phyloP scores from a whole-genome alignment of 2,329 filamentous ascomycete species.

The Onygenales sp. region DNA sequence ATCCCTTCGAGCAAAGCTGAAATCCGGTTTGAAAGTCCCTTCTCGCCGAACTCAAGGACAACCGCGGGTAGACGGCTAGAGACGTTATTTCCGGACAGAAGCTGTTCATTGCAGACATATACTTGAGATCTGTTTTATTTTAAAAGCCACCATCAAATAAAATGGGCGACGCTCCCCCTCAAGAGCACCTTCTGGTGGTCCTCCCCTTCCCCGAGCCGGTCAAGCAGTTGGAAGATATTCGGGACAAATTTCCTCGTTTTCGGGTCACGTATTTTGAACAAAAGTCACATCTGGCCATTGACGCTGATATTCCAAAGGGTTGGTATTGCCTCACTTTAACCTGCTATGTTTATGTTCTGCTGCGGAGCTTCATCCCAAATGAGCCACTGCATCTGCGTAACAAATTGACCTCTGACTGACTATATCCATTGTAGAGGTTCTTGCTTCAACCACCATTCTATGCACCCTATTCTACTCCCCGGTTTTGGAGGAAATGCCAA shows the following conservation, averaged over 20 bases:
- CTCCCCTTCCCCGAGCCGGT: conserved; percentile 35
- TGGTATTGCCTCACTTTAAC: not conserved
- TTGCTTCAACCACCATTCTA: conserved; percentile 37
- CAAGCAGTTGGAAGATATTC: conserved; percentile 27
- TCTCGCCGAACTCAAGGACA: too few species aligned
- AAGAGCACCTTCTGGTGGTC: conserved; percentile 35
- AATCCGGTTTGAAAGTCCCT: too few species aligned
- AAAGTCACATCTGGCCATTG: conserved; percentile 8
- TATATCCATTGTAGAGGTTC: conserved; percentile 21
- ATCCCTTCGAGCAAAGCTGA: too few species aligned
- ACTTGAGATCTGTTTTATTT: too few species aligned
- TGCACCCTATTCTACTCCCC: conserved; percentile 38
- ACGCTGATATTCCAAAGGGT: conserved; percentile 7
- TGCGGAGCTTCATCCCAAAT: not conserved
- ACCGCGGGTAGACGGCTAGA: too few species aligned
- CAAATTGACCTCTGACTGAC: not conserved
- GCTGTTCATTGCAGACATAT: too few species aligned
- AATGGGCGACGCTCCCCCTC: conserved; percentile 6
- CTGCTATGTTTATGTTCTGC: not conserved
- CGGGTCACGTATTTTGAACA: conserved; percentile 34
- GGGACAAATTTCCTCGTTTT: conserved; percentile 35
- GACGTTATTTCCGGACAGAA: too few species aligned
- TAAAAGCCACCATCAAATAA: not conserved
- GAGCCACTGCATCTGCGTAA: not conserved
- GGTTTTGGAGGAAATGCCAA: conserved; percentile 19